phyloP scores from a whole-genome alignment of 2,329 filamentous ascomycete genomes.

The Annulohypoxylon truncatum region DNA sequence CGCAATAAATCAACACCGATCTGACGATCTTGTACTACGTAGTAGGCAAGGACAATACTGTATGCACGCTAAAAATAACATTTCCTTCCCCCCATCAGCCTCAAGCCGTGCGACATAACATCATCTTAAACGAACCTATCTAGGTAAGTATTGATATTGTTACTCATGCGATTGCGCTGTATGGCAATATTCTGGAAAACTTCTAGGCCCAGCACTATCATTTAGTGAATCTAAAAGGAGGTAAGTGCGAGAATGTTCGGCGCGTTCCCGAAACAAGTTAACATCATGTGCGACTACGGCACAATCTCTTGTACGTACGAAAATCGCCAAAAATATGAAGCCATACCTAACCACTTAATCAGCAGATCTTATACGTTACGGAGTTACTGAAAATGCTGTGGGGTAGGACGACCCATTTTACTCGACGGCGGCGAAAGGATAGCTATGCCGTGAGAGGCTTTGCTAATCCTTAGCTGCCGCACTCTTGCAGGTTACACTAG shows the following conservation, averaged over 20 bases:
- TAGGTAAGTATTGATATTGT: neutral
- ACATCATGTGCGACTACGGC: neutral
- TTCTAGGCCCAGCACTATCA: neutral
- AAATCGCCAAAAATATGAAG: neutral
- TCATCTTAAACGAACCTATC: neutral
- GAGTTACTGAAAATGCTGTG: constrained; percentile 22
- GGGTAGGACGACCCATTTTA: neutral
- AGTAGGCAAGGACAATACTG: too few species aligned
- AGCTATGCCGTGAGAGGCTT: neutral
- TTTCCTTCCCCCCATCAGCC: neutral
- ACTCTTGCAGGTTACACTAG: neutral
- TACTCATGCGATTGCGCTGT: neutral
- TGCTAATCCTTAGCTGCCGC: neutral
- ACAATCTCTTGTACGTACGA: neutral
- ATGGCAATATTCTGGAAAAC: neutral
- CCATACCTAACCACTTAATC: too few species aligned
- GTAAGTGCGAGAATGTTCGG: neutral
- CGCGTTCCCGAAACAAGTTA: neutral
- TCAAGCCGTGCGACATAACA: neutral
- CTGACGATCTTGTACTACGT: neutral
- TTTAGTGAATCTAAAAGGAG: neutral
- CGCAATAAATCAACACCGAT: neutral
- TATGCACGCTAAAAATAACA: neutral
- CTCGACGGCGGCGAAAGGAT: constrained; percentile 7
- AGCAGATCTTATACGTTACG: constrained; percentile 16